phyloP scores from a whole-genome alignment of 2,329 filamentous ascomycete species.

The Xylariales sp. region DNA sequence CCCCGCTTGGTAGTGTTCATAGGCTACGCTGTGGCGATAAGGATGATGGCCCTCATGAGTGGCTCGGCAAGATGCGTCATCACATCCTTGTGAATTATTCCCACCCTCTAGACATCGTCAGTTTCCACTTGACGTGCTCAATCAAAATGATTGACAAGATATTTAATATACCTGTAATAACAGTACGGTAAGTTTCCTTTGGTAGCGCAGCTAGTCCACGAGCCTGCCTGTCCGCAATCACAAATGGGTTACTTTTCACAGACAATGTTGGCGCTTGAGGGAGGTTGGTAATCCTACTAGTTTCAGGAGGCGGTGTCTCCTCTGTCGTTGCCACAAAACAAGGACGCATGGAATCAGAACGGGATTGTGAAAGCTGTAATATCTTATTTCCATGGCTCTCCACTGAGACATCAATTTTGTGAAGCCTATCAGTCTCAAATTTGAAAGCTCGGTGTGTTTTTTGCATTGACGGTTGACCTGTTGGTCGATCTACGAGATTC shows the following conservation, averaged over 20 bases:
- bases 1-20: constrained; percentile 17
- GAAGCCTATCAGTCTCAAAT: too few relatives aligned
- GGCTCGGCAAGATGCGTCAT: constrained; percentile 22
- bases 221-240: constrained; percentile 15
- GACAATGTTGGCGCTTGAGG: constrained; percentile 8
- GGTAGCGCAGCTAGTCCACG: constrained; percentile 2
- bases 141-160: too few relatives aligned
- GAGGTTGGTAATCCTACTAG: too few relatives aligned
- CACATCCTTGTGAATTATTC: constrained; percentile 11
- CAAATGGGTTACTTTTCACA: constrained; percentile 17
- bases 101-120: neutral
- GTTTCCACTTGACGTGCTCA: too few relatives aligned
- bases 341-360: too few relatives aligned
- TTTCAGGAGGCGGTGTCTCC: too few relatives aligned
- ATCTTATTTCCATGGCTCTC: too few relatives aligned
- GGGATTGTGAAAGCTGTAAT: too few relatives aligned
- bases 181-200: neutral
- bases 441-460: too few relatives aligned
- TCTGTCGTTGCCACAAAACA: too few relatives aligned
- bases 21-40: constrained; percentile 28
- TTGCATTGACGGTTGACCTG: too few relatives aligned
- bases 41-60: constrained; percentile 23
- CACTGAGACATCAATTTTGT: too few relatives aligned
- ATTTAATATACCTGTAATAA: neutral
- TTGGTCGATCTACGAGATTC: neutral